Evolutionary conservation across 1,139 yeast species (phyloP).

Genomic region (Taiozyma sp.): DNA sequence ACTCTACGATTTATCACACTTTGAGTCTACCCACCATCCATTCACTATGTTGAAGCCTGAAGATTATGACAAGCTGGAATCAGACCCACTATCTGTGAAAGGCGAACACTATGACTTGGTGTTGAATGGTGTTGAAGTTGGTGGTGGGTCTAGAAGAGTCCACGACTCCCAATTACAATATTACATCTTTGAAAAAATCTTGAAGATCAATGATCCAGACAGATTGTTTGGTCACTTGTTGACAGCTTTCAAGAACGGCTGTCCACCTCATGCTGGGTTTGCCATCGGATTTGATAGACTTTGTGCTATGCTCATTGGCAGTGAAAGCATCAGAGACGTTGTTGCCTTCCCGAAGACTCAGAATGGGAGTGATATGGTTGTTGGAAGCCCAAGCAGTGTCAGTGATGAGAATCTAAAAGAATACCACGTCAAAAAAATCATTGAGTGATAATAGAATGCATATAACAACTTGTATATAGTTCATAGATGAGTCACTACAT

Average conservation of each 20-base stretch:
- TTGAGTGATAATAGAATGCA: background rate
- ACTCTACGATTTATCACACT: slow-evolving; percentile 39
- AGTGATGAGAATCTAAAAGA: slow-evolving; percentile 40
- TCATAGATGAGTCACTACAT: background rate
- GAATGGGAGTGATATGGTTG: slow-evolving; percentile 83
- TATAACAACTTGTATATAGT: slow-evolving; percentile 3
- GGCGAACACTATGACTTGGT: slow-evolving; percentile 98
- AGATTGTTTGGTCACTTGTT: slow-evolving; percentile 82
- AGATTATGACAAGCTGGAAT: slow-evolving; percentile 52
- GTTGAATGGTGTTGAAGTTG: slow-evolving; percentile 90
- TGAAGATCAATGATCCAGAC: slow-evolving; percentile 51
- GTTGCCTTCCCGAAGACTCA: slow-evolving; percentile 94
- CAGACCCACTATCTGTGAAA: slow-evolving; percentile 56
- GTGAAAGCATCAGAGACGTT: slow-evolving; percentile 78
- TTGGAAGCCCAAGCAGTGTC: slow-evolving; percentile 75
- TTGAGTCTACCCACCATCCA: slow-evolving; percentile 89
- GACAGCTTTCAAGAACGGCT: slow-evolving; percentile 78
- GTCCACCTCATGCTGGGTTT: slow-evolving; percentile 98
- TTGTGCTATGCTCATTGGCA: slow-evolving; percentile 82
- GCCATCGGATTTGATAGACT: slow-evolving; percentile 93
- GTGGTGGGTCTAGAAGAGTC: slow-evolving; percentile 95
- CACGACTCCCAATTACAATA: slow-evolving; percentile 79
- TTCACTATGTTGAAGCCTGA: slow-evolving; percentile 83
- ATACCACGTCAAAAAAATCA: slow-evolving; percentile 29
- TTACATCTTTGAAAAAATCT: slow-evolving; percentile 54